Base-by-base conservation (phyloP, 2,329 filamentous ascomycete species). In the Penicillium hesseltinei region DNA sequence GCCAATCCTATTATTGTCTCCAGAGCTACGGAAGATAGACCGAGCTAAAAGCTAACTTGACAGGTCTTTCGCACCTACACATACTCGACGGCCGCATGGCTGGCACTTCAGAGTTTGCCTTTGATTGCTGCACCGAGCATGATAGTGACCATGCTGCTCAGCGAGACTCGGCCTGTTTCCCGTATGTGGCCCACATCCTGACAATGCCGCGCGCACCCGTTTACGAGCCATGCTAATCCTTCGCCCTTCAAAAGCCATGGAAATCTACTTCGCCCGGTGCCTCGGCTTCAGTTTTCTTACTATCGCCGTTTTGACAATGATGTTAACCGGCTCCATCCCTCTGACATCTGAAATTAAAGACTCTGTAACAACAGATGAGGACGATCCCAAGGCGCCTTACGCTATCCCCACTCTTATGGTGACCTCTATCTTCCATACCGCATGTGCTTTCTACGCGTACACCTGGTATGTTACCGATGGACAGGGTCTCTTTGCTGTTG, bases 261-360 rank as follows among this genome's bases (percentile, higher is more conserved):
- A 92, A 73, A 75, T 83, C 55, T 93, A 93, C 80, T 87, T 92
- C 71, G 85, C 85, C 51, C 88, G 89, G 42, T 84, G 82, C 29
- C 81, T 91, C 1, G 90, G 88, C 61, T 78, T 92, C 56, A 78
- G 85, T 31, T 81, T 91, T 44, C 77, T 92, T 23, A 77, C 85
- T 10, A 75, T 93, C 29, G 86, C 85, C 33, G 69, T 86, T 7
- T 74, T 89, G 13, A 81, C 82, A n/a, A 75, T 92, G 38, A 79
- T 90, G 36, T 80, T 92, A 31, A 89, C 88, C 0, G 90, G 89
- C 46, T 82, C 83, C 2, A 79, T 93, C 5, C 89, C 90, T 0
- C 74, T 92, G 13, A 82, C 80, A 0, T 81, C 82, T n/a, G 71
- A 76, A 23, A 69, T 80, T 23, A 60, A 65, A 1, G 72, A 75